Base-by-base conservation (phyloP, 169 alveolate genomes). In the Eimeria necatrix region DNA sequence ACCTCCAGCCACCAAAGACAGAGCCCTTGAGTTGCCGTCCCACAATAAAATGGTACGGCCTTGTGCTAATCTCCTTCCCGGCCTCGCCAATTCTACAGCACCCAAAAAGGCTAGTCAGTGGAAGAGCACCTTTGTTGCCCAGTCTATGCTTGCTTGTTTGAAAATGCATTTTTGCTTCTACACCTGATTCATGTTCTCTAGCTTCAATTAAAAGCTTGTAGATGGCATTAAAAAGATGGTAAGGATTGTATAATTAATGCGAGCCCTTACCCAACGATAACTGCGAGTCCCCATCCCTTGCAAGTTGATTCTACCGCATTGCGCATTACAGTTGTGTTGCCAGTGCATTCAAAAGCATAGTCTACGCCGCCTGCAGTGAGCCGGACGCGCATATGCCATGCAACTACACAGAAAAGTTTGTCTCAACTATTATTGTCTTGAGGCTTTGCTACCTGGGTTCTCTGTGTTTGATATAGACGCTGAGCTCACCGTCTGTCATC, bases 11-110 rank as follows among this genome's bases (percentile, higher is more conserved):
- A 41, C 98, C 98, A 89, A 98, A 98, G 49, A 98, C 98, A 5
- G 97, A 93, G 46, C 99, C 99, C 74, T 96, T 95, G 98, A 98
- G 98, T 56, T 80, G 68, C 59, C 99, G 97, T 16, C 99, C 99
- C 22, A 97, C 96, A 73, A 98, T 97, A 81, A 97, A 96, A 84
- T 98, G 96, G 97, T 97, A 97, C 49, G 98, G 98, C 49, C 98
- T 95, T n/a, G 98, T 97, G 49, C 97, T 84, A 60, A 98, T 96
- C 93, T 96, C 98, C 92, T 97, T 96, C 52, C 98, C 92, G 10
- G 92, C 92, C 71, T 84, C 92, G 4, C 92, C 92, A 41, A 84
- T 84, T n/a, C 92, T 84, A 78, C 12, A 80, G 71, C 71, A 80
- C 51, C 51, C 53, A 80, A 24, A 3, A 24, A 32, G 24, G 81